Percentiles rank a stretch among this genome's conserved stretches.
These are phyloP conservation scores for Omphalea diandra DNA, from an alignment of 441 rosid genomes.

Conservation along the genomic window DNA sequence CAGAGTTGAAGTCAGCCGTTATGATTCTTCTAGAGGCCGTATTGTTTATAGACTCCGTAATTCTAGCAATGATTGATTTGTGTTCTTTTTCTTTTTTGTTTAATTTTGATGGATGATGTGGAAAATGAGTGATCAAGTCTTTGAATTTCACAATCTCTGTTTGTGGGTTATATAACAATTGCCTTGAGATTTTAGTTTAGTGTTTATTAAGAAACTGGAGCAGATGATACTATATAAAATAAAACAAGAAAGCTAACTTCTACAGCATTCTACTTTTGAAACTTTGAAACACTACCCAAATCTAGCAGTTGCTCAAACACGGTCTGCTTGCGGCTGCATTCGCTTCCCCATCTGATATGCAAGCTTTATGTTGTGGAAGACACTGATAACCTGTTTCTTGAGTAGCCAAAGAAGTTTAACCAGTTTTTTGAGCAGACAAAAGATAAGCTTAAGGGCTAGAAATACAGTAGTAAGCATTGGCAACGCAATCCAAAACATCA, in stretches of 20 bases:
- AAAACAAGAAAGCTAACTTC: too few species aligned
- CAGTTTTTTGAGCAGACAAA: too few species aligned
- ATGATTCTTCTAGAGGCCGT: too few species aligned
- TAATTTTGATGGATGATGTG: too few species aligned
- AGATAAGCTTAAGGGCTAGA: background rate
- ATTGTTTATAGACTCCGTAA: too few species aligned
- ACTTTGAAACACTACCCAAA: too few species aligned
- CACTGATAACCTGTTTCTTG: background rate
- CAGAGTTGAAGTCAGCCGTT: slow-evolving; percentile 72
- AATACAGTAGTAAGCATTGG: background rate
- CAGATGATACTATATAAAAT: too few species aligned
- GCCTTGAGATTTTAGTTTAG: too few species aligned
- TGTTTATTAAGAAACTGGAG: too few species aligned
- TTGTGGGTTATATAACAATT: background rate
- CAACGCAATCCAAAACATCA: too few species aligned
- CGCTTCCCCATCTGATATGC: too few species aligned
- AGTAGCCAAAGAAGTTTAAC: slow-evolving; percentile 1
- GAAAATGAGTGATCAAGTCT: background rate
- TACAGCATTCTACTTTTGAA: background rate
- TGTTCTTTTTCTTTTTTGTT: background rate
- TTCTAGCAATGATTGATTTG: background rate
- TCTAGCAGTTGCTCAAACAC: background rate
- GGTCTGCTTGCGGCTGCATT: background rate
- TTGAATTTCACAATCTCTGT: background rate
- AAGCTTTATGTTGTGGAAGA: background rate